Conservation (phyloP, 306 rosid genomes). For the Hippophae rhamnoides region DNA sequence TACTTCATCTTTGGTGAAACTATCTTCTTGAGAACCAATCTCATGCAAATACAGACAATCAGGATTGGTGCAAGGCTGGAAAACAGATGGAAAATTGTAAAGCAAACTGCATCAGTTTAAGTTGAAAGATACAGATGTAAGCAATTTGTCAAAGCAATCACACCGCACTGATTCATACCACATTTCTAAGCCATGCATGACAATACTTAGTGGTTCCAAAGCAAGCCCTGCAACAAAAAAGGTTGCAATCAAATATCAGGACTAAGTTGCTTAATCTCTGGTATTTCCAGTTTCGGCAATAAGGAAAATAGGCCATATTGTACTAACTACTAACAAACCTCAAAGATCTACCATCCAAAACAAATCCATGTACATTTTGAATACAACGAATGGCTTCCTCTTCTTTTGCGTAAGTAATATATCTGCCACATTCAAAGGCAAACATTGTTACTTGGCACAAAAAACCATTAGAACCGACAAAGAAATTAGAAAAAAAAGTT, state of each 20-base stretch:
- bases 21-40: slow-evolving; percentile 81
- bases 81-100: slow-evolving; percentile 7
- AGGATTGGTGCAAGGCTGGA: slow-evolving; percentile 95
- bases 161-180: slow-evolving; percentile 46
- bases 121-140: neutral
- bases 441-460: neutral
- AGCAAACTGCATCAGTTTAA: slow-evolving; percentile 5
- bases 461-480: neutral
- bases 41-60: slow-evolving; percentile 95
- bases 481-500: neutral
- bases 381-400: slow-evolving; percentile 97
- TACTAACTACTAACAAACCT: slow-evolving; percentile 32
- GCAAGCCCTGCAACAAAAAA: slow-evolving; percentile 64
- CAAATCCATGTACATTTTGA: slow-evolving; percentile 97
- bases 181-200: slow-evolving; percentile 96
- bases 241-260: neutral
- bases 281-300: neutral
- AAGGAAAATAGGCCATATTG: neutral
- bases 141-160: neutral
- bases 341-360: slow-evolving; percentile 83
- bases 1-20: slow-evolving; percentile 96
- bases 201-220: slow-evolving; percentile 99
- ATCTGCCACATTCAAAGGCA: slow-evolving; percentile 36
- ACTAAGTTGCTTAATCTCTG: neutral
- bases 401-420: slow-evolving; percentile 91